phyloP scores from a whole-genome alignment of 1,284 basidiomycete genomes.

The Sporisorium reilianum region DNA sequence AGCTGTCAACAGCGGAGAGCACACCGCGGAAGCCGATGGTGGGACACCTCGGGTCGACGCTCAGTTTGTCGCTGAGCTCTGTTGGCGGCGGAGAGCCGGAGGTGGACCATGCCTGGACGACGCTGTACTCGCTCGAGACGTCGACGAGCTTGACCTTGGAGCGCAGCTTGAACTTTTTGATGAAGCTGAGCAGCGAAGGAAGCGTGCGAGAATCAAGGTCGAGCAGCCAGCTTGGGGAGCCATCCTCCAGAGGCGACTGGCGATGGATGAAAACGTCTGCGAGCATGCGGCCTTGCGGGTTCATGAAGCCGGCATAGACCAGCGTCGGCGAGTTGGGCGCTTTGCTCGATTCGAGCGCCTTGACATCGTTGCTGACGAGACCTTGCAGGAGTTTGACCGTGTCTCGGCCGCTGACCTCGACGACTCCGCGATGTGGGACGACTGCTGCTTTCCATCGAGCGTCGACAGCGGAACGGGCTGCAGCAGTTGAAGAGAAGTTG shows the following conservation, averaged over 20 bases:
- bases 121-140: constrained; percentile 79
- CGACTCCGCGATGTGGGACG: constrained; percentile 69
- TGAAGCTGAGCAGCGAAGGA: constrained; percentile 75
- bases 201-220: constrained; percentile 77
- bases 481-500: constrained; percentile 13
- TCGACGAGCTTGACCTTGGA: constrained; percentile 85
- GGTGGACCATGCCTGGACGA: constrained; percentile 81
- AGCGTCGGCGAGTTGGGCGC: constrained; percentile 12
- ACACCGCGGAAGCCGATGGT: constrained; percentile 58
- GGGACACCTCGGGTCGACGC: constrained; percentile 50
- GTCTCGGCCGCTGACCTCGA: constrained; percentile 85
- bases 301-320: constrained; percentile 83
- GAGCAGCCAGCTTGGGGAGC: constrained; percentile 75
- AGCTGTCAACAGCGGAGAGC: neutral
- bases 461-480: neutral
- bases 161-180: constrained; percentile 88
- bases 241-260: constrained; percentile 17
- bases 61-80: constrained; percentile 10
- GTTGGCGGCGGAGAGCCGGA: neutral
- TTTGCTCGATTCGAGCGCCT: constrained; percentile 13
- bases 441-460: constrained; percentile 28
- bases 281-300: constrained; percentile 89
- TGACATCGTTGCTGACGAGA: constrained; percentile 77
- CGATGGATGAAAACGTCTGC: constrained; percentile 88
- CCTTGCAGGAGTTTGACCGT: constrained; percentile 89